Conservation (phyloP, 305 asterid genomes). For the Solanum hybrid region DNA sequence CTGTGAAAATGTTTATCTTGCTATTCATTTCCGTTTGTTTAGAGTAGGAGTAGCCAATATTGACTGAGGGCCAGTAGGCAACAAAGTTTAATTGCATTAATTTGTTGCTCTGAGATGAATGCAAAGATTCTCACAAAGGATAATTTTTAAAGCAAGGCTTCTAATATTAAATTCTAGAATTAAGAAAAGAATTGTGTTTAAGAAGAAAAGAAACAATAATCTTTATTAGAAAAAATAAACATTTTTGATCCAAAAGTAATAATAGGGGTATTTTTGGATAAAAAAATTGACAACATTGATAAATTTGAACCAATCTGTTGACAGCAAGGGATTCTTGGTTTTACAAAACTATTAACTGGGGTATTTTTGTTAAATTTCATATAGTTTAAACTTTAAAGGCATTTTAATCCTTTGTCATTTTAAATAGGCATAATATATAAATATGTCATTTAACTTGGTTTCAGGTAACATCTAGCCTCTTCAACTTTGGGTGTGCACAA, state of each 20-base stretch:
- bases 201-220: not conserved
- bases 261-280: rapidly evolving
- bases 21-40: not conserved
- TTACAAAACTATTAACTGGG: not conserved
- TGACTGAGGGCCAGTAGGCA: not conserved
- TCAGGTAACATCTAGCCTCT: rapidly evolving
- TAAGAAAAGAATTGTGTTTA: not conserved
- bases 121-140: not conserved
- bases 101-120: not conserved
- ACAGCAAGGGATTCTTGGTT: not conserved
- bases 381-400: no score
- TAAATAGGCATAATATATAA: no score
- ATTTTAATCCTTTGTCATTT: rapidly evolving
- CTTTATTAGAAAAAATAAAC: not conserved
- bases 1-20: not conserved
- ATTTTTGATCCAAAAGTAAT: not conserved
- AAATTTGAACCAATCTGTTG: not conserved
- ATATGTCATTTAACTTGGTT: no score
- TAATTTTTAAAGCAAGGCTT: not conserved
- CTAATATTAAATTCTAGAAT: not conserved
- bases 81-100: not conserved
- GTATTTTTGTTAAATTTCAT: no score
- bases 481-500: not conserved
- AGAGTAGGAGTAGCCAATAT: not conserved
- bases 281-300: not conserved